Evolutionary conservation across 192 early-diverging fungal species (phyloP).

Genomic region (Mortierella claussenii): DNA sequence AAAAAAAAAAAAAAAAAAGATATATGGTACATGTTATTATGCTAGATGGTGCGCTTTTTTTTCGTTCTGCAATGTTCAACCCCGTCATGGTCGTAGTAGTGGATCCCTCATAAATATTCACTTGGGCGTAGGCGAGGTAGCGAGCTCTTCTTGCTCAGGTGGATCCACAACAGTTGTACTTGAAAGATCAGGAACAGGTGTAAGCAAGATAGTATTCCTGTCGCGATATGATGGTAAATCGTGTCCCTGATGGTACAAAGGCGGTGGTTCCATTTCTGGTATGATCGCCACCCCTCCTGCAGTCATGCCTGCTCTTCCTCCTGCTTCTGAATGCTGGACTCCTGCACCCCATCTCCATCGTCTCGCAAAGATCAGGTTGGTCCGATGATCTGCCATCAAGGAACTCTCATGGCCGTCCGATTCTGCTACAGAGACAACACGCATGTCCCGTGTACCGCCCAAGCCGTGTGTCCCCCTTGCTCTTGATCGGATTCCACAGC

Average conservation of each 20-base stretch:
- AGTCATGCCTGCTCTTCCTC: neutral
- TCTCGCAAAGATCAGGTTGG: constrained; percentile 15
- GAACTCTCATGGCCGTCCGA: neutral
- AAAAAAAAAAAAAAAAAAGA: too few species aligned
- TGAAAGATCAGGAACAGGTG: neutral
- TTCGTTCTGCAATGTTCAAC: too few species aligned
- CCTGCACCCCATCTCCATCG: constrained; percentile 12
- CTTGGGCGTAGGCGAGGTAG: neutral
- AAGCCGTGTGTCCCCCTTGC: neutral
- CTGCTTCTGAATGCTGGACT: neutral
- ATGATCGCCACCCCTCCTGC: neutral
- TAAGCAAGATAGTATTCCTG: constrained; percentile 7
- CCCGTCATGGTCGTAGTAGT: too few species aligned
- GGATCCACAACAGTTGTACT: neutral
- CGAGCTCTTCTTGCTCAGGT: neutral
- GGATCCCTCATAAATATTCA: too few species aligned
- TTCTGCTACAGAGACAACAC: constrained; percentile 1
- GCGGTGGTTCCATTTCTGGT: constrained; percentile 12
- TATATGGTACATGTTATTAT: too few species aligned
- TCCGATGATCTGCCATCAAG: neutral
- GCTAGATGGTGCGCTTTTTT: too few species aligned
- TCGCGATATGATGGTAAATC: constrained; percentile 12
- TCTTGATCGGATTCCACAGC: neutral
- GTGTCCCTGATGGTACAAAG: constrained; percentile 21
- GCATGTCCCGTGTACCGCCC: neutral